These are phyloP conservation scores for Cordyceps pruinosa DNA, from an alignment of 2,329 filamentous ascomycete species.

Conservation along the genomic window DNA sequence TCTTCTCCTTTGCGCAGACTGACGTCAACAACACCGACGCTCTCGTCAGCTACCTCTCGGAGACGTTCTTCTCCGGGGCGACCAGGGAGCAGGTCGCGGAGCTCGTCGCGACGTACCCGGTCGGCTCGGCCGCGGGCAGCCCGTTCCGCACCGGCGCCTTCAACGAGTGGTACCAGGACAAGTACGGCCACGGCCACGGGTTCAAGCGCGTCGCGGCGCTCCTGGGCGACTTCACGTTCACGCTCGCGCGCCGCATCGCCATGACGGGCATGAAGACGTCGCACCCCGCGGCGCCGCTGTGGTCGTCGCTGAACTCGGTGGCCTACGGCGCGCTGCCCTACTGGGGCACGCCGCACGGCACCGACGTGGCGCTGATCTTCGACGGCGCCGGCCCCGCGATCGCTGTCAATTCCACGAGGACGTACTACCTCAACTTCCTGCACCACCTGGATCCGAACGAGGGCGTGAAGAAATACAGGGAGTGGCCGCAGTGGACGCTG, in stretches of 20 bases:
- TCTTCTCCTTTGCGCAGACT: constrained; percentile 63
- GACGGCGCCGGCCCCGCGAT: constrained; percentile 58
- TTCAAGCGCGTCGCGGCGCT: constrained; percentile 73
- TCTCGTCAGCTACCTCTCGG: constrained; percentile 54
- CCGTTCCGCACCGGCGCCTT: constrained; percentile 62
- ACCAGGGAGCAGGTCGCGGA: constrained; percentile 41
- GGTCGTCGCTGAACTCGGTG: constrained; percentile 61
- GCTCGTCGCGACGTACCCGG: constrained; percentile 57
- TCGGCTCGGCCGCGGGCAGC: constrained; percentile 49
- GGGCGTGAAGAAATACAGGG: constrained; percentile 31
- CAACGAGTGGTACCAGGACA: constrained; percentile 52
- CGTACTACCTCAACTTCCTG: constrained; percentile 68
- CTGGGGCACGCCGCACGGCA: neutral
- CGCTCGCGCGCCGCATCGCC: constrained; percentile 60
- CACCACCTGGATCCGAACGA: constrained; percentile 63
- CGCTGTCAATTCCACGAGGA: constrained; percentile 53
- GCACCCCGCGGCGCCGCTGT: constrained; percentile 54
- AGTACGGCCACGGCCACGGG: constrained; percentile 61
- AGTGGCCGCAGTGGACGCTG: constrained; percentile 29
- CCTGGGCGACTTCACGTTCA: constrained; percentile 70
- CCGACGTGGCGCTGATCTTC: constrained; percentile 62
- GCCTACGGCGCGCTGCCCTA: constrained; percentile 42
- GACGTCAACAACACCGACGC: constrained; percentile 58
- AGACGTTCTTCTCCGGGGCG: constrained; percentile 54
- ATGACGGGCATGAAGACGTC: constrained; percentile 40